Base-by-base conservation (phyloP, 495 filamentous ascomycete species). In the Cudoniella acicularis region DNA sequence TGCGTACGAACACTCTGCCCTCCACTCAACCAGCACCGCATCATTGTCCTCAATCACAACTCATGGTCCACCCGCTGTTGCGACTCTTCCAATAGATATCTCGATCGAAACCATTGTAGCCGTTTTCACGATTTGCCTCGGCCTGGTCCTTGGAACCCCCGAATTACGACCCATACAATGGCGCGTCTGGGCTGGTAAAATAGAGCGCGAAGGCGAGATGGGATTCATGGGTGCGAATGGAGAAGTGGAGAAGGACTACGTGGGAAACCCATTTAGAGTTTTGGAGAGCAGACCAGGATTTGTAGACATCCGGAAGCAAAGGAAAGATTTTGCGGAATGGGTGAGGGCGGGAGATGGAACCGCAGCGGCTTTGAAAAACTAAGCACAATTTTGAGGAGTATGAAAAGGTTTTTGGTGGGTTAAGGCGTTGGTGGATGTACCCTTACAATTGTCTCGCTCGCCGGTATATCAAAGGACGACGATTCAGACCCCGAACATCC, bases 171-270 rank as follows among this genome's bases (percentile, higher is more conserved):
- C 89, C 1, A 87, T 93, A 58, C 85, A 84, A 70, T 92, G 88
- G 88, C 82, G 84, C 21, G 85, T 87, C 58, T 95, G 90, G 90
- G 89, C 89, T 23, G 88, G 89, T 49, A 82, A 89, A 72, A 85
- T 91, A 59, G 90, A 95, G 74, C 80, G 79, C 56, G 86, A 92
- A 80, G 78, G 86, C 75, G 78, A 78, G 79, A 67, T 77, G 53
- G 83, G 85, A 2, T 92, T 92, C 65, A 77, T 83, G 69, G 83
- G 87, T 76, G 83, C 82, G 60, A 79, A 84, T 70, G 89, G 90
- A 61, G 64, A 72, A 52, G 71, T 74, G 13, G 75, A 77, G 49
- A 78, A 76, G 69, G 74, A 79, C 27, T 77, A 70, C 49, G 60
- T 81, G 17, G 77, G 76, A n/a, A 81, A 84, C 64, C 77, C 76